Percentiles rank a stretch among this genome's conserved stretches.
Conservation (phyloP, 2,329 filamentous ascomycete species). For the Colletotrichum nymphaeae region DNA sequence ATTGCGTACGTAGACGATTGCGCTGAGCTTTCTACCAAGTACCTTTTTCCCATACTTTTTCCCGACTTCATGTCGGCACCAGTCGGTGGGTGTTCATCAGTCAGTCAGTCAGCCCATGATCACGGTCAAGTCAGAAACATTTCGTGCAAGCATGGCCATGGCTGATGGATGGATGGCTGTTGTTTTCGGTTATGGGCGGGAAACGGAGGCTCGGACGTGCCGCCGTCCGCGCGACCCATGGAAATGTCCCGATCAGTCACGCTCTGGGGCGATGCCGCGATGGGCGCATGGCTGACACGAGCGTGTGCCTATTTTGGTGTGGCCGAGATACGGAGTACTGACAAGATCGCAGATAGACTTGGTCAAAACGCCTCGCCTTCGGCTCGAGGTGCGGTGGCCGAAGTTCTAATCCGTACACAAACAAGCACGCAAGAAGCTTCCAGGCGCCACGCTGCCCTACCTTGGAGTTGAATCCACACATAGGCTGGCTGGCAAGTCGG, state of each 20-base stretch:
- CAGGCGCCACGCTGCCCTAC: too few species aligned
- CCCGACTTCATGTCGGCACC: background rate
- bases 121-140: background rate
- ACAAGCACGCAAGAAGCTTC: background rate
- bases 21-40: background rate
- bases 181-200: background rate
- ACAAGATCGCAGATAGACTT: background rate
- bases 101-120: background rate
- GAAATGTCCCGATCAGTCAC: background rate
- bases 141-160: background rate
- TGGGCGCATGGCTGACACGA: background rate
- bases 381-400: background rate
- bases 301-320: background rate
- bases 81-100: background rate
- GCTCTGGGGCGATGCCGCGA: background rate
- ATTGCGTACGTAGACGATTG: constrained; percentile 11
- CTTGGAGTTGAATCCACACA: background rate
- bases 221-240: background rate
- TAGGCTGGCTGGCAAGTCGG: background rate
- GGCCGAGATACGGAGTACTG: background rate
- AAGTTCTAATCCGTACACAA: too few species aligned
- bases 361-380: background rate
- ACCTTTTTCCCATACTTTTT: background rate
- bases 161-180: background rate
- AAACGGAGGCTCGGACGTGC: background rate